Base-by-base conservation (phyloP, 352 stramenopile genomes). In the Plasmopara halstedii region DNA sequence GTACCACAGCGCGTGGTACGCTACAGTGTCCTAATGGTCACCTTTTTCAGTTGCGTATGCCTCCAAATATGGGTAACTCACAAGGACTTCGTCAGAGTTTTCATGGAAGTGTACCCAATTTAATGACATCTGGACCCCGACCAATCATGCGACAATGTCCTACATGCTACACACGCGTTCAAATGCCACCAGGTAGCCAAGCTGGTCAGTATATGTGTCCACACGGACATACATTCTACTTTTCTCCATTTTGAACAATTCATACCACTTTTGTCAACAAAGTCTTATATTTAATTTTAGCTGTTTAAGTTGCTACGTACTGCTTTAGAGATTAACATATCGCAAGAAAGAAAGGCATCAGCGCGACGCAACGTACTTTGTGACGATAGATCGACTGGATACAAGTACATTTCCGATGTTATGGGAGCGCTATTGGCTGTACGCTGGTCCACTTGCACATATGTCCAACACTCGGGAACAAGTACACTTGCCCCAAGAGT, bases 141-240 rank as follows among this genome's bases (percentile, higher is more conserved):
- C 62, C 77, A 2, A 67, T 90, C 40, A 93, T 93, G 81, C 74
- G 81, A 6, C 76, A 89, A 66, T 93, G 81, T 34, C 78, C 81
- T 38, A 90, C 81, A 41, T 93, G 81, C 67, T 86, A 85, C 57
- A 93, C 81, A 48, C 81, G 79, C 41, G 81, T 93, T 44, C 81
- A 93, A 49, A 93, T 93, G 81, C 81, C 81, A 1, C 78, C 79
- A 11, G 78, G 78, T 14, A 89, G 76, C 27, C 81, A 89, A 51
- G 74, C 81, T 4, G 81, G 81, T 20, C 81, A 93, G 65, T 93
- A 90, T 68, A 90, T 93, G 78, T 93, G 81, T 73, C 81, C 81
- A 0, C 71, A 90, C 41, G 81, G 81, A 2, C 81, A 93, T 58
- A 93, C 81, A 19, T 93, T 93, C 50, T 88, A 82, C 62, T 93